Base-by-base conservation (phyloP, 805 yeast genomes). In the Scheffersomyces spartinae region DNA sequence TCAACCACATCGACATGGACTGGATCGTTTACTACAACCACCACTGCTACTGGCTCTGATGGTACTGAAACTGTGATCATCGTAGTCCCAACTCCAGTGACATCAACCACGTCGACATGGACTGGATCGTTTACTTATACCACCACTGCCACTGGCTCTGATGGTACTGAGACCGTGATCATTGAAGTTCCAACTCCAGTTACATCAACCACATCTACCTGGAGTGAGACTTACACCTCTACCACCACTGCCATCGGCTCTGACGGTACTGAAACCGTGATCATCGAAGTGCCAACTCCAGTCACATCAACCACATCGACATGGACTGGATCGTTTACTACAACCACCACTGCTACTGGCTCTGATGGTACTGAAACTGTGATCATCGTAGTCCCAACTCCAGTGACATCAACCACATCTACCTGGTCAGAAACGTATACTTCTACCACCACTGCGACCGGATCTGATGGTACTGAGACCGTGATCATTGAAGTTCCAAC, bases 61-160 rank as follows among this genome's bases (percentile, higher is more conserved):
- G 38, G 27, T 10, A 37, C 43, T 7, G 40, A 31, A 3, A 40
- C 46, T 2, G 42, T 42, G 4, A 25, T 32, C n/a, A 26, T 39
- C 11, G 30, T 32, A 9, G 34, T 31, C 8, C 39, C 41, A 6
- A 21, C 24, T 9, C 32, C 33, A 17, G 24, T 33, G 9, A 29
- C 26, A 4, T 30, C 37, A 1, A 14, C 28, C 14, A 35, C 40
- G 10, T 17, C 28, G 10, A 21, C 25, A 9, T 20, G 25, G 24
- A 28, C 30, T 9, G 21, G 23, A 20, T 21, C 23, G 12, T 26
- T 6, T 6, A 28, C 36, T 11, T 26, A 26, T n/a, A 30, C 38
- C 6, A 27, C 26, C 9, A 18, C 32, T 5, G 30, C 30, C 13
- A 28, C 37, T 13, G 30, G n/a, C 6, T 24, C 23, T 11, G 35